Conservation (phyloP, 2,329 filamentous ascomycete species). For the Exophiala mesophila region DNA sequence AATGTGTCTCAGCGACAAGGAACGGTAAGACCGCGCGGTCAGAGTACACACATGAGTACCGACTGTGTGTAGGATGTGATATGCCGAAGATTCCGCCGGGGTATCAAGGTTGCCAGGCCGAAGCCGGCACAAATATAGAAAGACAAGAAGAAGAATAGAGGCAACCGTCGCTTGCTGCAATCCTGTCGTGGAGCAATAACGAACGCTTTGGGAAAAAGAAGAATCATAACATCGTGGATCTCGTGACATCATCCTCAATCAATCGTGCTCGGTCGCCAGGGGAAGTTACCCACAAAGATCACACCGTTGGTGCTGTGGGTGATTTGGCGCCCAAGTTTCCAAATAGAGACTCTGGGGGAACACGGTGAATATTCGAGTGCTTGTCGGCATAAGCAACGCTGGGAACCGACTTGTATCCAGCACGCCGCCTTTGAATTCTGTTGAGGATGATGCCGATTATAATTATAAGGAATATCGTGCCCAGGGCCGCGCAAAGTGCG, state of each 20-base stretch:
- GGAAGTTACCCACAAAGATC: too few relatives aligned
- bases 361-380: slow-evolving; percentile 41
- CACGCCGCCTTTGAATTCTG: slow-evolving; percentile 43
- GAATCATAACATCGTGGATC: slow-evolving; percentile 15
- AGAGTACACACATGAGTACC: too few relatives aligned
- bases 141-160: too few relatives aligned
- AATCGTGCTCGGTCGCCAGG: background rate
- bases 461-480: slow-evolving; percentile 46
- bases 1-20: too few relatives aligned
- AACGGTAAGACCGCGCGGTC: too few relatives aligned
- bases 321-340: slow-evolving; percentile 19
- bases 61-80: too few relatives aligned
- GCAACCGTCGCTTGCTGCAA: too few relatives aligned
- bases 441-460: slow-evolving; percentile 44
- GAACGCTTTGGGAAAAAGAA: too few relatives aligned
- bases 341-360: slow-evolving; percentile 45
- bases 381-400: slow-evolving; percentile 43
- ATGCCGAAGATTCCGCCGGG: too few relatives aligned
- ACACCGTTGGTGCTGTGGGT: slow-evolving; percentile 16
- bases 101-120: too few relatives aligned
- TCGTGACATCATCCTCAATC: slow-evolving; percentile 21
- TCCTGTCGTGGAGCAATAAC: too few relatives aligned
- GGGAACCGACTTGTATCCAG: slow-evolving; percentile 43
- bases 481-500: slow-evolving; percentile 44
- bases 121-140: too few relatives aligned